A percentile compares a stretch with the other conserved stretches of the same genome.
Conservation (phyloP, 306 rosid species). For the Quercus robur region DNA sequence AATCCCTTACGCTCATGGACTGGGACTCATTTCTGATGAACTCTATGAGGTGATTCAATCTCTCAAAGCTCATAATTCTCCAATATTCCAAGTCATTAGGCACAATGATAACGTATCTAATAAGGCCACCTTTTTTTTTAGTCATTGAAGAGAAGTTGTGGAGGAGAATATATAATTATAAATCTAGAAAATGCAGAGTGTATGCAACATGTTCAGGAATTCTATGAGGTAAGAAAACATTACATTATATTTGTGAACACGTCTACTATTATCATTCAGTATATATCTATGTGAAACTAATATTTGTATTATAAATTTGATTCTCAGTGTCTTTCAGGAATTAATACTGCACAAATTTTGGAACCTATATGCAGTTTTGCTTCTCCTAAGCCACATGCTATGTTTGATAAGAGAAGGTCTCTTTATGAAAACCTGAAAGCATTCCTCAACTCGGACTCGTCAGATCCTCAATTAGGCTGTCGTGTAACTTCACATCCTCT, state of each 20-base stretch:
- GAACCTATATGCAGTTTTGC: constrained; percentile 27
- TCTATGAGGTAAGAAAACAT: constrained; percentile 15
- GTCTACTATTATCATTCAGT: background rate
- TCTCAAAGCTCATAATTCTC: background rate
- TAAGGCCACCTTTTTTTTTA: constrained; percentile 2
- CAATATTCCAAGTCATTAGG: background rate
- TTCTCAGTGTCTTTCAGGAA: constrained; percentile 36
- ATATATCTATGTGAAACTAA: background rate
- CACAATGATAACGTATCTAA: background rate
- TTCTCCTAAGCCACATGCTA: constrained; percentile 5
- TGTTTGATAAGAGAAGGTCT: constrained; percentile 24
- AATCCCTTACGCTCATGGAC: constrained; percentile 47
- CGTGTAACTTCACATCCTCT: constrained; percentile 28
- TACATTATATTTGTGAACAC: background rate
- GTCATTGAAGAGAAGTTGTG: constrained; percentile 49
- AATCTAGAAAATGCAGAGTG: constrained; percentile 39
- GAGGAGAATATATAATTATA: constrained; percentile 30
- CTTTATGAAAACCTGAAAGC: constrained; percentile 9
- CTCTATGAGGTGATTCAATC: constrained; percentile 32
- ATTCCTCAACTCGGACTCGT: background rate
- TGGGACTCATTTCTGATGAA: constrained; percentile 65
- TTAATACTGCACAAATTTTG: constrained; percentile 27
- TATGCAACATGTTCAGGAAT: constrained; percentile 18
- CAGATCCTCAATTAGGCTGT: constrained; percentile 32
- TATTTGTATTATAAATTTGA: background rate